Evolutionary conservation across 148 eudicot species (phyloP).

Genomic region (Agrostemma githago): DNA sequence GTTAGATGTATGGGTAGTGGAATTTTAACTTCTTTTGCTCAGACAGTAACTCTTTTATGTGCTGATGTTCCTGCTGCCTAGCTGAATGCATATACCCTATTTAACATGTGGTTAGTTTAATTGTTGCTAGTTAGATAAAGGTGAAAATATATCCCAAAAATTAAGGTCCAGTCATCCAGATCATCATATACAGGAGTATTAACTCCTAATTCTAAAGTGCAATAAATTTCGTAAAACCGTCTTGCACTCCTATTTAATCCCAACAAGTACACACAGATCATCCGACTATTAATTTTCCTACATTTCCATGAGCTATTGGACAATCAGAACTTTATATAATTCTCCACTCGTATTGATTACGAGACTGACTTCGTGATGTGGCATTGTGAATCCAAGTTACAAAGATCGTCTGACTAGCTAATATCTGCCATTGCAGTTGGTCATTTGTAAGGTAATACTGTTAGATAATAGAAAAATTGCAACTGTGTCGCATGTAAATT

Average conservation of each 20-base stretch:
- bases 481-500: too few species aligned
- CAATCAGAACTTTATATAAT: not conserved
- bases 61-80: not conserved
- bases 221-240: not conserved
- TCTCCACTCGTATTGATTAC: not conserved
- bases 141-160: not conserved
- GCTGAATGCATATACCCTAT: not conserved
- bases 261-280: not conserved
- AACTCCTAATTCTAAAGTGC: not conserved
- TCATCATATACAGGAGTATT: not conserved
- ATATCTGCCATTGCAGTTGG: too few species aligned
- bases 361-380: not conserved
- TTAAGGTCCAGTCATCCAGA: not conserved
- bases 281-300: not conserved
- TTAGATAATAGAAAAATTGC: too few species aligned
- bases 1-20: not conserved
- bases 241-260: not conserved
- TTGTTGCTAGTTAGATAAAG: not conserved
- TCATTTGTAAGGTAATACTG: too few species aligned
- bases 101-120: not conserved
- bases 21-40: not conserved
- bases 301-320: not conserved
- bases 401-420: too few species aligned
- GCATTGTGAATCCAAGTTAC: too few species aligned
- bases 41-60: not conserved